Evolutionary conservation across 2,329 filamentous ascomycete species (phyloP).

Genomic region (Paecilomyces fulvus): DNA sequence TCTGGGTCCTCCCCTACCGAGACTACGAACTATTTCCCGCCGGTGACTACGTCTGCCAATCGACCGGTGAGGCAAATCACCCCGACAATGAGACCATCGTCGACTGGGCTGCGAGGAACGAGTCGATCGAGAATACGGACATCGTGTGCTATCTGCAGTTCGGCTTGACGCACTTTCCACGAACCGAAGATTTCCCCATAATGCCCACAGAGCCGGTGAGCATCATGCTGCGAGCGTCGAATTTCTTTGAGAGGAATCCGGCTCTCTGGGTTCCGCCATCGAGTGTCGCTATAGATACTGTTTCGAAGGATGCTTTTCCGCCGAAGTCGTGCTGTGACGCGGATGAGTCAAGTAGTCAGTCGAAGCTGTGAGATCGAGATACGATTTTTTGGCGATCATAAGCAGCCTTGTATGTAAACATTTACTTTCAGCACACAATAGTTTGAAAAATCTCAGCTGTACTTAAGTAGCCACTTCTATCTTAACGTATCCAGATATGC

Average conservation of each 20-base stretch:
- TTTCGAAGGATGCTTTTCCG: constrained; percentile 18
- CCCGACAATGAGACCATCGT: constrained; percentile 36
- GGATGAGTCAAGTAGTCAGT: neutral
- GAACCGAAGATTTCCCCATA: constrained; percentile 48
- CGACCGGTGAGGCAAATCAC: constrained; percentile 24
- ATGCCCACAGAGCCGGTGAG: constrained; percentile 53
- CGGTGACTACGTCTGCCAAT: constrained; percentile 54
- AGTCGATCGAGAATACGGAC: constrained; percentile 47
- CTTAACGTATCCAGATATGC: neutral
- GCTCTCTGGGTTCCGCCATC: constrained; percentile 47
- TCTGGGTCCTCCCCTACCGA: constrained; percentile 61
- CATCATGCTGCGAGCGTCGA: constrained; percentile 49
- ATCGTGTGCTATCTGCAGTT: constrained; percentile 51
- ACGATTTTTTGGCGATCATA: neutral
- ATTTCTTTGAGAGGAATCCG: constrained; percentile 53
- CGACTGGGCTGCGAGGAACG: constrained; percentile 34
- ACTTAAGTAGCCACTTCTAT: neutral
- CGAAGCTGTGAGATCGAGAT: neutral
- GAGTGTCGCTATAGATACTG: constrained; percentile 14
- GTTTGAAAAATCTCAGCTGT: neutral
- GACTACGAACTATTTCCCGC: constrained; percentile 54
- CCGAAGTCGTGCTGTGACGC: neutral
- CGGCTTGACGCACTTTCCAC: constrained; percentile 47
- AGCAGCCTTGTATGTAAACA: neutral
- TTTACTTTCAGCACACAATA: neutral